phyloP scores from a whole-genome alignment of 106 monocot species.

The Acanthochlamys bracteata region DNA sequence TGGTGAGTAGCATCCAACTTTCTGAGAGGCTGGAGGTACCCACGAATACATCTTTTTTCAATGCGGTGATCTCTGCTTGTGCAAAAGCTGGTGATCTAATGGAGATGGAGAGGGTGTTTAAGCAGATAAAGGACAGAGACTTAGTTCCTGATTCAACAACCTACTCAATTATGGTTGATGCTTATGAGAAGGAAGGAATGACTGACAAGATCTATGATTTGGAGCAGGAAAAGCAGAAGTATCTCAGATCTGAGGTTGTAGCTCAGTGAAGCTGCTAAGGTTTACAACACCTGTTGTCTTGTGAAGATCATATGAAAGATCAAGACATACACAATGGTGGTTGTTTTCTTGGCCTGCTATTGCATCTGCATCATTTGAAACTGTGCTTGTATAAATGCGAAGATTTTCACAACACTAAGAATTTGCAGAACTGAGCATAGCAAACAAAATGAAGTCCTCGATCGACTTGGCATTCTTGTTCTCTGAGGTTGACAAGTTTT shows the following conservation, averaged over 20 bases:
- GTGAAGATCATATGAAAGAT: too few species aligned
- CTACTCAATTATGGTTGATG: conserved; percentile 48
- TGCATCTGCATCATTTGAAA: too few species aligned
- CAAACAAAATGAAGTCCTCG: too few species aligned
- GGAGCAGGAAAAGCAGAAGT: conserved; percentile 40
- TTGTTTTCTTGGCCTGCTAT: too few species aligned
- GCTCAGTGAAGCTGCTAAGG: conserved; percentile 10
- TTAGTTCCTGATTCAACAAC: conserved; percentile 46
- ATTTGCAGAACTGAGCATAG: too few species aligned
- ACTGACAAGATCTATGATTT: conserved; percentile 69
- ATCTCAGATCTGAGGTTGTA: conserved; percentile 17
- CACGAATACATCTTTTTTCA: conserved; percentile 51
- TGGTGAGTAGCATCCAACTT: conserved; percentile 63
- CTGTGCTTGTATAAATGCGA: too few species aligned
- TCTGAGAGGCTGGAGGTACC: conserved; percentile 67
- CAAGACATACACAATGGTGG: too few species aligned
- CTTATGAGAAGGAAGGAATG: conserved; percentile 87
- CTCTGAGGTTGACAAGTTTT: too few species aligned
- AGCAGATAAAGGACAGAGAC: conserved; percentile 63
- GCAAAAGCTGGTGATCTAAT: conserved; percentile 77
- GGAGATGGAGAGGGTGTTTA: conserved; percentile 98
- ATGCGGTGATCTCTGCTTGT: conserved; percentile 80
- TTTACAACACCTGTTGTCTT: too few species aligned
- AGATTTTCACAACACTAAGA: too few species aligned
- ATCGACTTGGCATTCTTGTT: too few species aligned